phyloP scores from a whole-genome alignment of 2,329 filamentous ascomycete species.

The Niveomyces coronatus region DNA sequence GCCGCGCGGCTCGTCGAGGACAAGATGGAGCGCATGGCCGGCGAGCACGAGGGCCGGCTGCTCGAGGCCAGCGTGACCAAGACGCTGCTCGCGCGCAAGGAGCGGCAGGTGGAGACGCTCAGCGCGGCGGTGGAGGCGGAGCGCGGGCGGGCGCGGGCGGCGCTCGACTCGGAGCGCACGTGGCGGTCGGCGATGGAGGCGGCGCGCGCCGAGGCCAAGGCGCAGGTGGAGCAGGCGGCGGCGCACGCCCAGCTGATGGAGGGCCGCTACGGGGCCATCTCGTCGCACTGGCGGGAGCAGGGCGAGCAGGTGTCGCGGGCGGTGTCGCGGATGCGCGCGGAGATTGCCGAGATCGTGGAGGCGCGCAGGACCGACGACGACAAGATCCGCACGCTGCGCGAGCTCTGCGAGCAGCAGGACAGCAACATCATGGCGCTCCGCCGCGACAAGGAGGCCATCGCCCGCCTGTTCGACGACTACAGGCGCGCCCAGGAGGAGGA shows the following conservation, averaged over 20 bases:
- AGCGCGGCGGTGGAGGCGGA: slow-evolving; percentile 55
- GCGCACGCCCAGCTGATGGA: slow-evolving; percentile 57
- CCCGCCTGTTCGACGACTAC: slow-evolving; percentile 51
- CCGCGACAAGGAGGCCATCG: slow-evolving; percentile 53
- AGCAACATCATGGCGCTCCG: slow-evolving; percentile 52
- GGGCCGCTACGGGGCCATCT: slow-evolving; percentile 57
- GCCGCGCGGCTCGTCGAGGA: slow-evolving; percentile 57
- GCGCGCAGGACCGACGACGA: slow-evolving; percentile 50
- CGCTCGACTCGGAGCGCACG: slow-evolving; percentile 47
- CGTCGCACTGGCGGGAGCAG: slow-evolving; percentile 56
- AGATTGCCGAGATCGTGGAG: slow-evolving; percentile 44
- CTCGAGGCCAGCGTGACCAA: slow-evolving; percentile 63
- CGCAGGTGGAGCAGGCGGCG: slow-evolving; percentile 56
- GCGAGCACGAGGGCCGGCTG: slow-evolving; percentile 59
- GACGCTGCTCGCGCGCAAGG: slow-evolving; percentile 59
- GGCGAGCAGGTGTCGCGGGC: slow-evolving; percentile 49
- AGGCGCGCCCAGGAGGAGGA: slow-evolving; percentile 53
- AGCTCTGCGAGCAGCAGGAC: slow-evolving; percentile 64
- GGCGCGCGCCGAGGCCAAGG: slow-evolving; percentile 45
- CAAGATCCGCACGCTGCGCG: slow-evolving; percentile 52
- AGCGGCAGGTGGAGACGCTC: slow-evolving; percentile 62
- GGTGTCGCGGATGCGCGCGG: slow-evolving; percentile 36
- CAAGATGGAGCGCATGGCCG: slow-evolving; percentile 57
- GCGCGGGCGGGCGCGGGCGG: slow-evolving; percentile 48
- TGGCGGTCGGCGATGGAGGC: slow-evolving; percentile 58